These are phyloP conservation scores for Rhodotorula graminis DNA, from an alignment of 768 basidiomycete genomes.

Conservation along the genomic window DNA sequence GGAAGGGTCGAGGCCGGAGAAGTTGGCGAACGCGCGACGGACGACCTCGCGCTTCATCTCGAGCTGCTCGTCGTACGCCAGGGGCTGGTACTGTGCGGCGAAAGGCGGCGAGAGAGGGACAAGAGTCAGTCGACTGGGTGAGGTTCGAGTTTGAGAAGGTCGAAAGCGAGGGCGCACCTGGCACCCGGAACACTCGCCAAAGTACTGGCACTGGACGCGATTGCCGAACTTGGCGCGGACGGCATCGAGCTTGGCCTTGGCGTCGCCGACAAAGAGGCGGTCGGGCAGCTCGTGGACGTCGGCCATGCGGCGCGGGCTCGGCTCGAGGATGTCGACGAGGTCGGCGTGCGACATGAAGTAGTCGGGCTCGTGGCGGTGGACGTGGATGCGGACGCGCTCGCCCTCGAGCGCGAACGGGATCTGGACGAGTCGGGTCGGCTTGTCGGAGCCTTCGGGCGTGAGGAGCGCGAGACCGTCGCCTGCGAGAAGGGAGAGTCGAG, in stretches of 20 bases:
- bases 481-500: slow-evolving; percentile 41
- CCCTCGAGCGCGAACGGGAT: slow-evolving; percentile 80
- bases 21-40: slow-evolving; percentile 73
- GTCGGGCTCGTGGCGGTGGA: slow-evolving; percentile 61
- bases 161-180: slow-evolving; percentile 53
- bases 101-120: no score
- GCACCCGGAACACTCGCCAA: slow-evolving; percentile 83
- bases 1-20: slow-evolving; percentile 58
- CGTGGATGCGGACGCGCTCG: slow-evolving; percentile 66
- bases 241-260: slow-evolving; percentile 47
- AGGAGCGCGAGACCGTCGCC: slow-evolving; percentile 65
- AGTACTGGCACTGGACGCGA: slow-evolving; percentile 74
- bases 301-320: slow-evolving; percentile 43
- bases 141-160: no score
- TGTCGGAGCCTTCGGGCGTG: slow-evolving; percentile 47
- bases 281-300: slow-evolving; percentile 41
- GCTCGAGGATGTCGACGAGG: slow-evolving; percentile 60
- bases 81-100: slow-evolving; percentile 56
- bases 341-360: slow-evolving; percentile 71
- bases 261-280: slow-evolving; percentile 12
- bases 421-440: slow-evolving; percentile 70
- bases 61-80: slow-evolving; percentile 80
- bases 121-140: neutral
- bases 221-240: slow-evolving; percentile 56
- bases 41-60: slow-evolving; percentile 80